Evolutionary conservation across 345 rosid species (phyloP).

Genomic region (Mallotus nudiflorus): DNA sequence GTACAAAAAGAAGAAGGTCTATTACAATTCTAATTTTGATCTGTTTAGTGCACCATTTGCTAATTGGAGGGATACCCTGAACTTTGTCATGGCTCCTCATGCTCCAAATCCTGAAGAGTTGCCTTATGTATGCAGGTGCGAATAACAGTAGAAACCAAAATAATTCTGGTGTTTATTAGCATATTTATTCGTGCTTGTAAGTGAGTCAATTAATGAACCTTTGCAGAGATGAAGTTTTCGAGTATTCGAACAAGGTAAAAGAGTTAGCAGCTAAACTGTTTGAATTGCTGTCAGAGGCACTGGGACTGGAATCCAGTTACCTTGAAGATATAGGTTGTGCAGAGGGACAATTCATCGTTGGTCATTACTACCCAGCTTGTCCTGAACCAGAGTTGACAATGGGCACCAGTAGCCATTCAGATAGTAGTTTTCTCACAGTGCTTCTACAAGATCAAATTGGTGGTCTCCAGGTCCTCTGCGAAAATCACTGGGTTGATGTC

Average conservation of each 20-base stretch:
- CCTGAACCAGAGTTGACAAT: constrained; percentile 12
- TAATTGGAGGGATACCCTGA: constrained; percentile 19
- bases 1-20: background rate
- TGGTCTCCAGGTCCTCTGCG: constrained; percentile 8
- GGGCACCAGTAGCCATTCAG: constrained; percentile 5
- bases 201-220: no score
- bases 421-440: constrained; percentile 8
- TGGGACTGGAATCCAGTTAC: constrained; percentile 6
- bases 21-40: constrained; percentile 11
- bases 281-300: constrained; percentile 12
- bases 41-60: background rate
- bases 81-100: background rate
- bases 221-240: background rate
- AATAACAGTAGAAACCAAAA: no score
- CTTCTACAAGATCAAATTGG: constrained; percentile 16
- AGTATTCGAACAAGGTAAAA: constrained; percentile 1
- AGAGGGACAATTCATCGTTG: background rate
- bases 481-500: constrained; percentile 7
- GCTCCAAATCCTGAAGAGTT: constrained; percentile 13
- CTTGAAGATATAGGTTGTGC: constrained; percentile 11
- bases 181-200: no score
- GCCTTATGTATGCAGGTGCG: constrained; percentile 10
- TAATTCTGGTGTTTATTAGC: no score
- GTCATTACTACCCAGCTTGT: constrained; percentile 16
- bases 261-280: background rate